Base-by-base conservation (phyloP, 257 asterid species). In the Rubia yunnanensis region DNA sequence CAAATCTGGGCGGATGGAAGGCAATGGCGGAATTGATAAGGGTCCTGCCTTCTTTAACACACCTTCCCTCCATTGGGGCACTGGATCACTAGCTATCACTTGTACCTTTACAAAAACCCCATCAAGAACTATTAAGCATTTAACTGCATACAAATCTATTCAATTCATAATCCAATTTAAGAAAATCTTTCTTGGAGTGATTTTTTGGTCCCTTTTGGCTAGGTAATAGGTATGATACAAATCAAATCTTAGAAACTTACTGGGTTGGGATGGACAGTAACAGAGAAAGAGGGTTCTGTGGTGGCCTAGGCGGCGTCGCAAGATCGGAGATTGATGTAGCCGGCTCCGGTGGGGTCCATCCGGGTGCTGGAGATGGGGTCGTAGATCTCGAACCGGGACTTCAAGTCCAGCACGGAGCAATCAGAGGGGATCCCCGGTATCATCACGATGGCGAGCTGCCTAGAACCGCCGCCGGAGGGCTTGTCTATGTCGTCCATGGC, bases 391-490 rank as follows among this genome's bases (percentile, higher is more conserved):
- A 92, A 89, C 60, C 99, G 85, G 5, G 97, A 89, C 70, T 92
- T 92, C 22, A 92, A 83, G 81, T 92, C 99, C 24, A 92, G 83
- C 8, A 92, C 95, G 1, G 99, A 92, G 78, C 99, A 92, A 65
- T 92, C 94, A 0, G 71, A 69, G 31, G 97, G 91, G 23, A 89
- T 71, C 60, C 97, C 97, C 48, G 77, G 73, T 13, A 92, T 86
- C 28, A 87, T 81, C 44, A 92, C 95, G 44, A 79, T 78, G 32
- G 81, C 74, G 63, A 84, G 90, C 54, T 77, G 78, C 74, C 77
- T 82, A 27, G 73, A 48, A 30, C 81, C 58, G 34, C 3, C 20
- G 54, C 7, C 23, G 57, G 72, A 28, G 1, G 80, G 70, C 39
- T 69, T 32, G 31, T 28, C 79, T 26, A 68, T 72, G 30, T 74